Percentiles rank a stretch among this genome's conserved stretches.
These are phyloP conservation scores for Sugiyamaella castrensis DNA, from an alignment of 1,139 yeast species.

Conservation along the genomic window DNA sequence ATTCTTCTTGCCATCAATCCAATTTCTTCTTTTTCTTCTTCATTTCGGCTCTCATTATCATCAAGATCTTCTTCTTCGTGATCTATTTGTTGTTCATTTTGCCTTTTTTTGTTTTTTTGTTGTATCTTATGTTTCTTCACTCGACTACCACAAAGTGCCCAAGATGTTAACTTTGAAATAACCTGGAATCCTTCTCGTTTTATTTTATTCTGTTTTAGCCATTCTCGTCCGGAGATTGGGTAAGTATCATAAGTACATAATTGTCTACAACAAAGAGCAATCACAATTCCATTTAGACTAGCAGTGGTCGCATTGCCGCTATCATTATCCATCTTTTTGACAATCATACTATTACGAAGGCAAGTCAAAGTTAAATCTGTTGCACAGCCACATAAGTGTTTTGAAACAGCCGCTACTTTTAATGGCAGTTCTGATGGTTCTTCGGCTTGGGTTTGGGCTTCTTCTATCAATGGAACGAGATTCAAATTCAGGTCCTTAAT, in stretches of 20 bases:
- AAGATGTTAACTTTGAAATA: slow-evolving; percentile 66
- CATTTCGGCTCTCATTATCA: slow-evolving; percentile 19
- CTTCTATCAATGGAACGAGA: slow-evolving; percentile 39
- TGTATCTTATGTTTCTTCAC: slow-evolving; percentile 34
- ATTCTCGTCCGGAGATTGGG: slow-evolving; percentile 45
- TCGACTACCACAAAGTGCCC: slow-evolving; percentile 78
- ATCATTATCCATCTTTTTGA: slow-evolving; percentile 16
- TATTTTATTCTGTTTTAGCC: slow-evolving; percentile 31
- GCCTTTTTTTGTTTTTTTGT: neutral
- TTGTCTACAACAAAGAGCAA: slow-evolving; percentile 95
- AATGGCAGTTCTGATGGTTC: neutral
- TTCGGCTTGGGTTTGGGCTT: neutral
- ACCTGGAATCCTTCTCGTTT: slow-evolving; percentile 47
- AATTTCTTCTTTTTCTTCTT: slow-evolving; percentile 49
- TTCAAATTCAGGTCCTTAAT: slow-evolving; percentile 69
- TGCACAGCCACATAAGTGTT: slow-evolving; percentile 91
- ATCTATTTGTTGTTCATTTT: too few species aligned
- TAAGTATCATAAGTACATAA: slow-evolving; percentile 62
- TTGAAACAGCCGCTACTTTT: slow-evolving; percentile 62
- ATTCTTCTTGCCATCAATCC: slow-evolving; percentile 70
- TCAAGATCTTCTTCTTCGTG: neutral
- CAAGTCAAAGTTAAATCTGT: slow-evolving; percentile 80
- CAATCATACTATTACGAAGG: slow-evolving; percentile 45
- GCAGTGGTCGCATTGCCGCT: slow-evolving; percentile 17
- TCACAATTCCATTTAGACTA: slow-evolving; percentile 54